These are phyloP conservation scores for Microbotryomycetes sp. DNA, from an alignment of 1,284 basidiomycete species.

Conservation along the genomic window DNA sequence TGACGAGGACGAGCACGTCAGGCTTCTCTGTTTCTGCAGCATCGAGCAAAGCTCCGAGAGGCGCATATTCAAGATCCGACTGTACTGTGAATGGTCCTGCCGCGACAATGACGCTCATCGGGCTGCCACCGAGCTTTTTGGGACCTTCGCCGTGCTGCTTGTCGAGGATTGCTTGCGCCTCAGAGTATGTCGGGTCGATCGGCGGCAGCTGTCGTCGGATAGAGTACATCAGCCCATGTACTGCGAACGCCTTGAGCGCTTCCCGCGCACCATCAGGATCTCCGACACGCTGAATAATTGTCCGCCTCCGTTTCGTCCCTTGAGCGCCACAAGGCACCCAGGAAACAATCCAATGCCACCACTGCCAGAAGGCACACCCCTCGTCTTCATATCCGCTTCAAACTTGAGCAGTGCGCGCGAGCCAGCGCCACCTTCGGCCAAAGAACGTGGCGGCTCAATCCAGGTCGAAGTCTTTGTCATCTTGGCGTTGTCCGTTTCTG, in stretches of 20 bases:
- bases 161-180: conserved; percentile 37
- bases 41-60: conserved; percentile 57
- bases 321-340: conserved; percentile 79
- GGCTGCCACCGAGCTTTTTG: conserved; percentile 40
- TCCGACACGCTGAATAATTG: conserved; percentile 77
- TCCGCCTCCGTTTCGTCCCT: conserved; percentile 84
- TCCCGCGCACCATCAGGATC: conserved; percentile 57
- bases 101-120: conserved; percentile 61
- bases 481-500: conserved; percentile 58
- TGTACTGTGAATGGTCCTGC: conserved; percentile 78
- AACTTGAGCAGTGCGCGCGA: conserved; percentile 64
- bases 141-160: conserved; percentile 36
- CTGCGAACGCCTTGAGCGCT: not conserved
- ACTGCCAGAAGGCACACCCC: conserved; percentile 53
- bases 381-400: conserved; percentile 56
- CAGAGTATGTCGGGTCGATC: conserved; percentile 38
- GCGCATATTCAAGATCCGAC: conserved; percentile 63
- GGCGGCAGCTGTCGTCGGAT: conserved; percentile 41
- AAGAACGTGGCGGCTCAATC: conserved; percentile 71
- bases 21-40: conserved; percentile 58
- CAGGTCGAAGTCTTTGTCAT: conserved; percentile 64
- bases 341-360: conserved; percentile 76
- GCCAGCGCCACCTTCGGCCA: conserved; percentile 53
- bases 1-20: conserved; percentile 67
- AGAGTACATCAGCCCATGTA: not conserved